Percentiles rank a stretch among this genome's conserved stretches.
Evolutionary conservation across 495 filamentous ascomycete species (phyloP).

Genomic region (Pseudevernia furfuracea): DNA sequence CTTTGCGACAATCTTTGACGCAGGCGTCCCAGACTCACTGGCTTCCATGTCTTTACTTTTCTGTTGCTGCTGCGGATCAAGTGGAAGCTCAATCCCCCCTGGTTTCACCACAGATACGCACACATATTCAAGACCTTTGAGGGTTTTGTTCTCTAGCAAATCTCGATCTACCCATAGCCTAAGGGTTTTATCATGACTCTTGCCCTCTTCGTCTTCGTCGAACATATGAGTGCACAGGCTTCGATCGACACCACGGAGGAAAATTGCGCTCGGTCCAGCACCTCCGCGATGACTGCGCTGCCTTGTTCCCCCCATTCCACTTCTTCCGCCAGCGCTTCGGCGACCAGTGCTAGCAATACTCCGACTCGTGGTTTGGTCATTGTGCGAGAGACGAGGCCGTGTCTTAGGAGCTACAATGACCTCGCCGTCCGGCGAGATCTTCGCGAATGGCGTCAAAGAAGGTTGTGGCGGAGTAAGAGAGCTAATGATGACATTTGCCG

Average conservation of each 20-base stretch:
- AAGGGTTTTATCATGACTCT: slow-evolving; percentile 53
- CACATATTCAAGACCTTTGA: slow-evolving; percentile 66
- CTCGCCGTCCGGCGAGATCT: slow-evolving; percentile 87
- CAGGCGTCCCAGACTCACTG: slow-evolving; percentile 50
- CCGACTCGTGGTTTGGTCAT: slow-evolving; percentile 49
- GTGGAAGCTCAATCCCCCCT: slow-evolving; percentile 62
- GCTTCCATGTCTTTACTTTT: slow-evolving; percentile 50
- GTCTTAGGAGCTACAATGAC: slow-evolving; percentile 93
- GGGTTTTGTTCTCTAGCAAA: slow-evolving; percentile 54
- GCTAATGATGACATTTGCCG: slow-evolving; percentile 79
- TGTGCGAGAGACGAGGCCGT: slow-evolving; percentile 50
- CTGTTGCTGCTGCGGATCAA: slow-evolving; percentile 66
- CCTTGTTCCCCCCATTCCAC: slow-evolving; percentile 46
- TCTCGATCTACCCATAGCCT: slow-evolving; percentile 80
- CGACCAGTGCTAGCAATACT: slow-evolving; percentile 65
- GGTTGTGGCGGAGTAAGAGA: slow-evolving; percentile 67
- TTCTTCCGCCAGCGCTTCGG: slow-evolving; percentile 65
- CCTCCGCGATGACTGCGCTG: slow-evolving; percentile 50
- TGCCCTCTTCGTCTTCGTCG: slow-evolving; percentile 46
- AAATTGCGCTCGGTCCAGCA: slow-evolving; percentile 55
- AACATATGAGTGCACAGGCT: slow-evolving; percentile 61
- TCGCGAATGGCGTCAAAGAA: slow-evolving; percentile 69
- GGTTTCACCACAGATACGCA: slow-evolving; percentile 73
- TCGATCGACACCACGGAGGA: slow-evolving; percentile 70
- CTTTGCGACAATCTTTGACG: slow-evolving; percentile 67